Evolutionary conservation across 257 asterid species (phyloP).

Genomic region (Salvia rosmarinus): DNA sequence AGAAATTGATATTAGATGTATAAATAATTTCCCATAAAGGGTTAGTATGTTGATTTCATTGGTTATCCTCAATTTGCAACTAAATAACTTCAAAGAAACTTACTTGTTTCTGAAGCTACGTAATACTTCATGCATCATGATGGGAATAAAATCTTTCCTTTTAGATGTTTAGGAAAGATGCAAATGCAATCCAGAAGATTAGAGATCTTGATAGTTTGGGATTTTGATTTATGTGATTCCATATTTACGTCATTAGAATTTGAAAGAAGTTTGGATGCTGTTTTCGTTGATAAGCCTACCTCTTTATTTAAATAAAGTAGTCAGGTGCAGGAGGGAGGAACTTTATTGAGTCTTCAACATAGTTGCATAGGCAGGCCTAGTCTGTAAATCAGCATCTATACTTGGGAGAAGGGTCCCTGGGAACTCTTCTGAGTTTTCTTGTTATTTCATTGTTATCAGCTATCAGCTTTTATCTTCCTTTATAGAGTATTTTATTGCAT

Average conservation of each 20-base stretch:
- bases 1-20: neutral
- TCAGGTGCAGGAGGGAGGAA: neutral
- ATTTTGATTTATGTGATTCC: neutral
- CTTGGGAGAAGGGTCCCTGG: neutral
- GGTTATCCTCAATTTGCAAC: neutral
- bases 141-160: neutral
- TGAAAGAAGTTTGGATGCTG: neutral
- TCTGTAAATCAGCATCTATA: neutral
- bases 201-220: no score
- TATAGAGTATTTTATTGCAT: neutral
- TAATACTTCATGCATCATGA: neutral
- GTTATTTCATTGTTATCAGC: neutral
- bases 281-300: neutral
- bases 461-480: neutral
- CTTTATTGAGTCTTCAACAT: neutral
- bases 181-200: no score
- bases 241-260: neutral
- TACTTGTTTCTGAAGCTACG: neutral
- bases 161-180: neutral
- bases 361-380: neutral
- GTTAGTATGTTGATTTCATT: neutral
- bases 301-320: neutral
- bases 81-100: neutral
- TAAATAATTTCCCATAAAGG: neutral
- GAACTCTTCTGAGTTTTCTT: neutral